Evolutionary conservation across 2,329 filamentous ascomycete species (phyloP).

Genomic region (Trichophyton rubrum): DNA sequence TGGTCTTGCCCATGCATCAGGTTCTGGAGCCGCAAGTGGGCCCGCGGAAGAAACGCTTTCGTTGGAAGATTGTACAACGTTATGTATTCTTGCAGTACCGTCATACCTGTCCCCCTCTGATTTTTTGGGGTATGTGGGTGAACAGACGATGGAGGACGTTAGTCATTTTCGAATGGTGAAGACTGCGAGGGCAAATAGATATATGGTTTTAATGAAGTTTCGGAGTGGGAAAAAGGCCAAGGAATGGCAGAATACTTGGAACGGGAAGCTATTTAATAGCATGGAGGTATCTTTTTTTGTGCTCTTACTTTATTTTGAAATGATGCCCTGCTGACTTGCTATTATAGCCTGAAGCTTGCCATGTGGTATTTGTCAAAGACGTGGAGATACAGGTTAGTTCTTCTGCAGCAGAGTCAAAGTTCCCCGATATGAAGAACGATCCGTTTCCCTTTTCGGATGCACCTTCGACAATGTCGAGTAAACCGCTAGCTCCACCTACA

Average conservation of each 20-base stretch:
- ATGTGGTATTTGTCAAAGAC: slow-evolving; percentile 86
- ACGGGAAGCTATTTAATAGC: slow-evolving; percentile 83
- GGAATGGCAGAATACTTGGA: slow-evolving; percentile 74
- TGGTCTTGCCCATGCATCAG: no score
- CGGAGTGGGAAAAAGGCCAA: slow-evolving; percentile 59
- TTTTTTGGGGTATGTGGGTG: slow-evolving; percentile 81
- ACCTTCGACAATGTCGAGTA: slow-evolving; percentile 39
- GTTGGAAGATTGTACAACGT: slow-evolving; percentile 59
- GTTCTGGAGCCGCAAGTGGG: no score
- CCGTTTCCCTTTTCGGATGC: slow-evolving; percentile 40
- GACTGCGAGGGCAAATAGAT: slow-evolving; percentile 77
- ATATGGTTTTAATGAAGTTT: slow-evolving; percentile 94
- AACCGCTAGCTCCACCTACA: slow-evolving; percentile 59
- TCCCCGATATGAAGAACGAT: slow-evolving; percentile 52
- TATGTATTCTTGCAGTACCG: slow-evolving; percentile 90
- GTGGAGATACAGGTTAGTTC: slow-evolving; percentile 52
- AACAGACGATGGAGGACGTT: slow-evolving; percentile 71
- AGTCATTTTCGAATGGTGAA: slow-evolving; percentile 91
- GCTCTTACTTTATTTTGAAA: not conserved
- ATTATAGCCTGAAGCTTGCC: slow-evolving; percentile 71
- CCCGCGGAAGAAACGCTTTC: not conserved
- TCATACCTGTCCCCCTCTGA: slow-evolving; percentile 87
- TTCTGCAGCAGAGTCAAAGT: slow-evolving; percentile 34
- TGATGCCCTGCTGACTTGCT: slow-evolving; percentile 7
- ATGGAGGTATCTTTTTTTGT: slow-evolving; percentile 55